These are phyloP conservation scores for Hyaloscypha finlandica DNA, from an alignment of 495 filamentous ascomycete genomes.

Conservation along the genomic window DNA sequence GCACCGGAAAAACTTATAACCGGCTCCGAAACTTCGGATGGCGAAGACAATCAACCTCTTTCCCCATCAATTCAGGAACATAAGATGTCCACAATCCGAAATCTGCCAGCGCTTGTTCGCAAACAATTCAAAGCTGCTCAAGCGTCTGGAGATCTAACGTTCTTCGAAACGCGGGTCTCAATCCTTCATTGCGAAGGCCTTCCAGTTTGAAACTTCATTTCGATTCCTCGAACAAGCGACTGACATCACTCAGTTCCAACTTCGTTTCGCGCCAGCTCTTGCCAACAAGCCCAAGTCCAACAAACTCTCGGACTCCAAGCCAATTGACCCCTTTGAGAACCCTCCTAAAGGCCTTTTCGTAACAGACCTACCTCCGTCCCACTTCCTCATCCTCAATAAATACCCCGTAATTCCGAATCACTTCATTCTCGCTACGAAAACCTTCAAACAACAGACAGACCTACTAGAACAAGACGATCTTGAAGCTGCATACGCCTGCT, in stretches of 20 bases:
- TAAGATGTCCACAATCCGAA: conserved; percentile 15
- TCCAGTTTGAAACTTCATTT: conserved; percentile 20
- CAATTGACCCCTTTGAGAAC: conserved; percentile 72
- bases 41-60: neutral
- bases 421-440: conserved; percentile 73
- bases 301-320: conserved; percentile 40
- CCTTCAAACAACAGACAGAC: conserved; percentile 68
- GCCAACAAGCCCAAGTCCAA: conserved; percentile 65
- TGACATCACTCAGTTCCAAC: conserved; percentile 60
- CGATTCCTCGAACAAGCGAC: neutral
- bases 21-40: neutral
- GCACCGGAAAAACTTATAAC: neutral
- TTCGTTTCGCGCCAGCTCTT: conserved; percentile 77
- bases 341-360: conserved; percentile 65
- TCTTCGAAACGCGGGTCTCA: conserved; percentile 29
- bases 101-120: conserved; percentile 29
- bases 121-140: conserved; percentile 29
- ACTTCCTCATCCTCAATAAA: conserved; percentile 78
- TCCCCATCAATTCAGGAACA: neutral
- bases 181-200: conserved; percentile 25
- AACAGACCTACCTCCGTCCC: conserved; percentile 53
- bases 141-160: conserved; percentile 28
- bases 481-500: conserved; percentile 62
- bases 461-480: conserved; percentile 68
- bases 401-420: conserved; percentile 79